Evolutionary conservation across 352 stramenopile species (phyloP), one percentile per base, ranked within the genome.

Genomic region (Phytophthora meadii): DNA sequence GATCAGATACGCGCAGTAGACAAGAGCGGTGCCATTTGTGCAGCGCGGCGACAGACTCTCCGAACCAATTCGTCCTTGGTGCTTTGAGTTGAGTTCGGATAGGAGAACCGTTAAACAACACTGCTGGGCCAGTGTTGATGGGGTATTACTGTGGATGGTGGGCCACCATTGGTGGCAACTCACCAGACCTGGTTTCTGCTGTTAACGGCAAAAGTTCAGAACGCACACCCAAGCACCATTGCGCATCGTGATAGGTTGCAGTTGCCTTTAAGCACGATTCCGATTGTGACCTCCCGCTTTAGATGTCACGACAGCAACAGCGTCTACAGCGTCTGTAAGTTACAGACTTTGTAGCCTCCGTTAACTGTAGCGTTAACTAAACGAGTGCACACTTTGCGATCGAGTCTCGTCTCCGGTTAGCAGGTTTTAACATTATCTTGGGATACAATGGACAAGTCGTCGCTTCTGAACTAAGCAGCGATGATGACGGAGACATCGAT

Each of bases 1-100:
- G 42, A 68, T n/a, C 61, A 63, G 61, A 41, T 25, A 11, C 9
- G n/a, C 17, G 39, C 28, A 22, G 48, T 42, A 46, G 24, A 25
- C 24, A 24, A 45, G 46, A 22, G 32, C 42, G 37, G 27, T 12
- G n/a, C 12, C 44, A 30, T n/a, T 42, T n/a, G n/a, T 42, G 37
- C n/a, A 19, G 37, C 14, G 37, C n/a, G 14, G 15, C 14, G 37
- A n/a, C 14, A 14, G 12, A 5, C 4, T 34, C 30, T 8, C 9
- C 30, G 30, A 12, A 10, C 9, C 30, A 36, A 36, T 14, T 12
- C 30, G 9, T 36, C 30, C 30, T 34, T 36, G 30, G 30, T 14
- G 30, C 30, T 12, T 34, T 11, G 30, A 34, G 30, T 34, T 34
- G 30, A 14, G 1, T 4, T 14, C 30, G 30, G 30, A 36, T 36